A percentile compares a stretch with the other conserved stretches of the same genome.
These are phyloP conservation scores for Leishmania amazonensis DNA, from an alignment of 208 protist genomes.

Conservation along the genomic window DNA sequence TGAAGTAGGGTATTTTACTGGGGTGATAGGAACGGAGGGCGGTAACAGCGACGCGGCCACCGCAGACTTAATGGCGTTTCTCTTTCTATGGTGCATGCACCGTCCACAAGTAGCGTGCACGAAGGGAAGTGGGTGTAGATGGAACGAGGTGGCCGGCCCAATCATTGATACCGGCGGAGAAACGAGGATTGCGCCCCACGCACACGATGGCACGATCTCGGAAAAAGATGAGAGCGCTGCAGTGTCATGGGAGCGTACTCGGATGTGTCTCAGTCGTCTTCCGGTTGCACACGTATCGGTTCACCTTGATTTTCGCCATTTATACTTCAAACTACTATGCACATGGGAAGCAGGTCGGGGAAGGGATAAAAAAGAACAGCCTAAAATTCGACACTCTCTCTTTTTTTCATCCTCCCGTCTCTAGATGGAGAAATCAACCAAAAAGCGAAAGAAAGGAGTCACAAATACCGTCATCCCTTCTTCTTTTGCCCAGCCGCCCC, in stretches of 20 bases:
- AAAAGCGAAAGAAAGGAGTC: background rate
- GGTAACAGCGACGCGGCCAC: background rate
- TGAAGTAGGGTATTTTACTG: background rate
- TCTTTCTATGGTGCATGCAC: too few relatives aligned
- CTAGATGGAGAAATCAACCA: background rate
- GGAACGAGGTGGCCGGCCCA: background rate
- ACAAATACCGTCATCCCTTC: background rate
- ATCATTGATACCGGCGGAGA: background rate
- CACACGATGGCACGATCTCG: background rate
- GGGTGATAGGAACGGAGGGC: background rate
- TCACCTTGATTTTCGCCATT: background rate
- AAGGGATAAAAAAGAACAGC: background rate
- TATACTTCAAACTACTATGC: background rate
- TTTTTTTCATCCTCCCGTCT: background rate
- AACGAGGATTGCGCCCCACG: background rate
- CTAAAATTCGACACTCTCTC: background rate
- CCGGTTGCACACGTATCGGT: background rate
- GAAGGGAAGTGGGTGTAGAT: background rate
- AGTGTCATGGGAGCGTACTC: background rate
- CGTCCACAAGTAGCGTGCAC: too few relatives aligned
- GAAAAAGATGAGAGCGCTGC: background rate
- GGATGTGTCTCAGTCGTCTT: background rate
- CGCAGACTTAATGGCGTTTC: background rate
- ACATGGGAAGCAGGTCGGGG: background rate
- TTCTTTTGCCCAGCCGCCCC: background rate